Evolutionary conservation across 2,329 filamentous ascomycete species (phyloP), one percentile per base, ranked within the genome.

Genomic region (Zasmidium angulare): DNA sequence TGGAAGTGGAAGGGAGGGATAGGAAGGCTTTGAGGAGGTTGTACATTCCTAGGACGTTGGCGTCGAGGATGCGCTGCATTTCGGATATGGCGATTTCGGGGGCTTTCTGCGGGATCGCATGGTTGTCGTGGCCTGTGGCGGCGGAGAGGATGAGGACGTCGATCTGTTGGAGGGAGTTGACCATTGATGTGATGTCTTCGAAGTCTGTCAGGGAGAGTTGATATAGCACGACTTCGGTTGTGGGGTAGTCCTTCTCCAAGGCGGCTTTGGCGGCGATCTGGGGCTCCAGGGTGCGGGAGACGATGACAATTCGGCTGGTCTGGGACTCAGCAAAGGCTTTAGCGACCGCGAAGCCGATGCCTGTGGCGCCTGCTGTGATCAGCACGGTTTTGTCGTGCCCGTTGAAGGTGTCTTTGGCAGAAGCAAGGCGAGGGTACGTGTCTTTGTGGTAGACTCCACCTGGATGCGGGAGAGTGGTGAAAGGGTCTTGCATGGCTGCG

Each of bases 131-230:
- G 11, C 72, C 59, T 0, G 64, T 65, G 0, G 70, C 76, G 0
- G 78, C 79, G 57, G 72, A 76, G 58, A 73, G 74, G 50, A 80
- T 69, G 14, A 81, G 59, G 46, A 81, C 67, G 58, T 81, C 67
- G 50, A 79, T 69, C 52, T 71, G 69, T 1, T 69, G 70, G 19
- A 51, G 59, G 40, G 69, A 64, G 22, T 71, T 66, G 24, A 73
- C 70, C 53, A 70, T 53, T 24, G 78, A 72, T 14, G 70, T 61
- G 53, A 69, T 64, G 21, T 59, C 51, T 2, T 52, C 52, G 21
- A 56, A 51, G 56, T 69, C 66, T 1, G 61, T 65, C 20, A 67
- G 68, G 7, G 72, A 64, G 29, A 68, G 70, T 9, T 67, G 64
- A 40, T 69, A 69, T 3, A 77, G 70, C 22, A 74, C 68, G 43